These are phyloP conservation scores for Trapa bicornis DNA, from an alignment of 345 rosid species.

Conservation along the genomic window DNA sequence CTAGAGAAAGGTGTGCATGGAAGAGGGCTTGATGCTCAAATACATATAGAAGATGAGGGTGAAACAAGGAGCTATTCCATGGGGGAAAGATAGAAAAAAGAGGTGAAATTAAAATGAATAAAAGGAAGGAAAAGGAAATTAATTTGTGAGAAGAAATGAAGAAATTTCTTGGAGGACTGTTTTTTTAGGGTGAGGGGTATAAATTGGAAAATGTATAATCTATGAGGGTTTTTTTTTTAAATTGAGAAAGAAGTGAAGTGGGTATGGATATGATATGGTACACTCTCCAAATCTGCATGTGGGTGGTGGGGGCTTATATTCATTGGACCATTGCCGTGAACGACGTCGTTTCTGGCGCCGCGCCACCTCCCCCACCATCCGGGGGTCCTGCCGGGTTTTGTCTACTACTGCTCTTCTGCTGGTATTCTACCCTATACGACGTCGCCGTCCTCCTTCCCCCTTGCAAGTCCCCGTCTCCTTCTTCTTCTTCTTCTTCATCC, in stretches of 20 bases:
- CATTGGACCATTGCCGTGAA: conserved; percentile 13
- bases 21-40: not conserved
- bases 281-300: not conserved
- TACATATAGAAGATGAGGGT: not conserved
- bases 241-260: not conserved
- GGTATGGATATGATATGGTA: conserved; percentile 4
- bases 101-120: not conserved
- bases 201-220: not conserved
- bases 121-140: not conserved
- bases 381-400: conserved; percentile 1
- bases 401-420: not conserved
- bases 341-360: conserved; percentile 6
- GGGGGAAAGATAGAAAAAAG: not conserved
- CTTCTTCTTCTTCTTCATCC: conserved; percentile 9
- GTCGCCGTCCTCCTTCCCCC: conserved; percentile 7
- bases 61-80: not conserved
- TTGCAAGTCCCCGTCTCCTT: conserved; percentile 5
- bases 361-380: conserved; percentile 7
- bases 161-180: not conserved
- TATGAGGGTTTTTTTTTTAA: not conserved
- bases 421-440: conserved; percentile 11
- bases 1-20: not conserved
- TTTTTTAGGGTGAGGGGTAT: not conserved
- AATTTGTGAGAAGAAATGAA: not conserved
- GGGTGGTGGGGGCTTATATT: not conserved